Evolutionary conservation across 2,329 filamentous ascomycete genomes (phyloP).

Genomic region (Trichoderma sp.): DNA sequence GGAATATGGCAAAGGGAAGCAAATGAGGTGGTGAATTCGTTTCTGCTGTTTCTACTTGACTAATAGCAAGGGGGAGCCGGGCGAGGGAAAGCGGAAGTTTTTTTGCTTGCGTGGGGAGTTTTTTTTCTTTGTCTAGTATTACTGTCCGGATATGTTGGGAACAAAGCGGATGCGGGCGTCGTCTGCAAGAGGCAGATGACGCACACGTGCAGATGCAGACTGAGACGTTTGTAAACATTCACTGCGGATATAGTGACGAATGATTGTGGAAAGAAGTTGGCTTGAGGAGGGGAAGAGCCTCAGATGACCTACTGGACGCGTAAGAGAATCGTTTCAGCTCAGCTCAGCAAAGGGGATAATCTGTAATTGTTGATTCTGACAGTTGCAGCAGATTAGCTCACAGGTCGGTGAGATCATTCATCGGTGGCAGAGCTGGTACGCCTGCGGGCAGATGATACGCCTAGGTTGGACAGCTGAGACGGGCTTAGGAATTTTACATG

Average conservation of each 20-base stretch:
- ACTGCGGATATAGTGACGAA: not conserved
- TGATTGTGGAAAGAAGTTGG: not conserved
- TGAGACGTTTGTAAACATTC: not conserved
- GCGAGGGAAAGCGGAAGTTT: not conserved
- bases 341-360: not conserved
- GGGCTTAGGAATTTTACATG: not conserved
- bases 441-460: not conserved
- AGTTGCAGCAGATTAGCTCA: not conserved
- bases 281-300: not conserved
- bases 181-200: not conserved
- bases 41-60: not conserved
- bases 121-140: too few relatives aligned
- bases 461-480: not conserved
- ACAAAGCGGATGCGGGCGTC: not conserved
- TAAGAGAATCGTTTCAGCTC: not conserved
- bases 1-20: not conserved
- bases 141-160: not conserved
- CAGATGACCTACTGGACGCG: slow-evolving; percentile 5
- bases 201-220: slow-evolving; percentile 1
- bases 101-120: not conserved
- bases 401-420: not conserved
- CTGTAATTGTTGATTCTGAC: not conserved
- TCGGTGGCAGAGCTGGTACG: not conserved
- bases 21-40: not conserved
- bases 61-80: not conserved